Evolutionary conservation across 345 rosid genomes (phyloP).

Genomic region (Litchi chinensis): DNA sequence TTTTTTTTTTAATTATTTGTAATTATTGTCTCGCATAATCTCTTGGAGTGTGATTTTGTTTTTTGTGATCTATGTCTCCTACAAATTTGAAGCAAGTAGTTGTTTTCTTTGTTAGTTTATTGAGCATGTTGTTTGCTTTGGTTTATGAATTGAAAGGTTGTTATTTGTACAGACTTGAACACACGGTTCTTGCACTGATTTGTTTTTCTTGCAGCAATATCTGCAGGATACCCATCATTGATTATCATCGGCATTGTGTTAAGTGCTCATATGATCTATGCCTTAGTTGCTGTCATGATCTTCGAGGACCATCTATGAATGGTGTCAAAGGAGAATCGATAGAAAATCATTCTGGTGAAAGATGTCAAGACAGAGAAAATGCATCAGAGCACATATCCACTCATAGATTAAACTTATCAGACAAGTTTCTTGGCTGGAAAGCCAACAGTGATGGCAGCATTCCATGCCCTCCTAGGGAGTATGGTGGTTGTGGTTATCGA

Average conservation of each 20-base stretch:
- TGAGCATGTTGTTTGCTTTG: neutral
- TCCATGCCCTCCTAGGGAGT: constrained; percentile 83
- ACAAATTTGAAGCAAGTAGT: neutral
- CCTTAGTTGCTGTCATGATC: constrained; percentile 93
- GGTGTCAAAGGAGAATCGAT: constrained; percentile 28
- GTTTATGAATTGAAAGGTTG: constrained; percentile 13
- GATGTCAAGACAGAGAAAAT: constrained; percentile 35
- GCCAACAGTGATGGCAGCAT: constrained; percentile 82
- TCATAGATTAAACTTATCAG: constrained; percentile 49
- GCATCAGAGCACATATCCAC: constrained; percentile 28
- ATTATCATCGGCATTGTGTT: constrained; percentile 90
- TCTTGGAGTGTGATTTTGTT: no score
- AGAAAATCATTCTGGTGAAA: constrained; percentile 34
- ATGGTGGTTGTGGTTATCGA: constrained; percentile 77
- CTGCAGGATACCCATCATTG: constrained; percentile 91
- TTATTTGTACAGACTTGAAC: neutral
- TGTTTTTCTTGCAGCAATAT: constrained; percentile 69
- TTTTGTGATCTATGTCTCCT: constrained; percentile 11
- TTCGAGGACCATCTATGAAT: constrained; percentile 56
- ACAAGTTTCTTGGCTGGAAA: constrained; percentile 81
- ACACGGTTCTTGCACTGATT: constrained; percentile 2
- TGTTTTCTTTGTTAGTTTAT: neutral
- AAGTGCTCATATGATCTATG: constrained; percentile 86
- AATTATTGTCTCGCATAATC: neutral
- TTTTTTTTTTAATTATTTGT: neutral